Percentiles rank a stretch among this genome's conserved stretches.
Conservation (phyloP, 108 stramenopile species). For the Schizochytrium sp. region DNA sequence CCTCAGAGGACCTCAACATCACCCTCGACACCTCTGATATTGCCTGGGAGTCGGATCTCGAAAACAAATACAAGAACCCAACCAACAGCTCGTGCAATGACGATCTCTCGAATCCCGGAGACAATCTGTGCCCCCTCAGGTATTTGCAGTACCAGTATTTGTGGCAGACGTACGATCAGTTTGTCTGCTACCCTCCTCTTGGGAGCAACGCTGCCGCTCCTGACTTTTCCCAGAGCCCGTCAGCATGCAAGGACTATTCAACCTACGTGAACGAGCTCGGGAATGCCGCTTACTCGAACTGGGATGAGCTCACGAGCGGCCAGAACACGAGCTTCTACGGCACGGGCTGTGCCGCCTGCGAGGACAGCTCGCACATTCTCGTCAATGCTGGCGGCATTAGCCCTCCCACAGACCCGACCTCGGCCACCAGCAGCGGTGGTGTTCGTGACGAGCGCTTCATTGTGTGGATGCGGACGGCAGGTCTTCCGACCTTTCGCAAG, state of each 20-base stretch:
- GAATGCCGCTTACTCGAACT: not conserved
- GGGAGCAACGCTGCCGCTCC: not conserved
- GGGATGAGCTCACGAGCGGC: slow-evolving; percentile 57
- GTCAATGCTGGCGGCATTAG: slow-evolving; percentile 26
- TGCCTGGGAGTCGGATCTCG: slow-evolving; percentile 84
- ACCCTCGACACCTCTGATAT: slow-evolving; percentile 66
- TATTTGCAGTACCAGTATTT: slow-evolving; percentile 12
- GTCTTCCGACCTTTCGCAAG: slow-evolving; percentile 83
- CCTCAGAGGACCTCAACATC: slow-evolving; percentile 44
- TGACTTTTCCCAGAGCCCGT: not conserved
- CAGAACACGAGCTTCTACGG: slow-evolving; percentile 68
- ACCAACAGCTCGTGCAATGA: not conserved
- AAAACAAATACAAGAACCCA: slow-evolving; percentile 60
- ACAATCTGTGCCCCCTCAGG: not conserved
- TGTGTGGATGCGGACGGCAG: slow-evolving; percentile 97
- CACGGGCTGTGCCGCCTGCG: slow-evolving; percentile 36
- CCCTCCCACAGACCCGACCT: slow-evolving; percentile 64
- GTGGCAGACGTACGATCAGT: slow-evolving; percentile 28
- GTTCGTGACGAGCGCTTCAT: slow-evolving; percentile 94
- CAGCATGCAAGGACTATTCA: not conserved
- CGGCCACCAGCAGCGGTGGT: slow-evolving; percentile 64
- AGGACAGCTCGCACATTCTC: slow-evolving; percentile 44
- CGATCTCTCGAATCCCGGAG: not conserved
- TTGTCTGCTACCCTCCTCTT: not conserved
- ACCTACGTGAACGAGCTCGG: not conserved